Base-by-base conservation (phyloP, 2,329 filamentous ascomycete genomes). In the Huntiella bhutanensis region DNA sequence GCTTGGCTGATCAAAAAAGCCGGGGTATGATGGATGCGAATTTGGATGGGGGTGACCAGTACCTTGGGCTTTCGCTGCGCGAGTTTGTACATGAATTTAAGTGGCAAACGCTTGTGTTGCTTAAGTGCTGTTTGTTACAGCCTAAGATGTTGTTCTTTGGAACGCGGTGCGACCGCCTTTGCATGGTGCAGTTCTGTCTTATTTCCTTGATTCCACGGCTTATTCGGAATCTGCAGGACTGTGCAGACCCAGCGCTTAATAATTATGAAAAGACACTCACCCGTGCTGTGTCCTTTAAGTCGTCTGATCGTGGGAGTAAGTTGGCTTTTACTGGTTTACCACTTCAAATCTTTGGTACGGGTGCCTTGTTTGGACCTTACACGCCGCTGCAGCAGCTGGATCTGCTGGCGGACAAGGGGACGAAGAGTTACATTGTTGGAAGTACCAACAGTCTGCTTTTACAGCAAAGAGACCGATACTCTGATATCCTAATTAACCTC, bases 141-240 rank as follows among this genome's bases (percentile, higher is more conserved):
- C 88, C 86, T 46, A 98, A 96, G 87, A 96, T 96, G 82, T 77
- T 98, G 46, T 96, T 98, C 66, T 98, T 96, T 56, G 87, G 91
- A 51, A 86, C 88, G n/a, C 78, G 86, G 55, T 96, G 91, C 62
- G 91, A 98, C 62, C 75, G 82, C 53, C 67, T 98, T 54, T 98
- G 91, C 71, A 93, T 96, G 82, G 87, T 94, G 64, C 91, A 98
- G 61, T 98, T 96, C 65, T 91, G 88, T 38, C 73, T 98, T 40
- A 80, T 98, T 54, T 95, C 88, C 45, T 69, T 98, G 56, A 92
- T 98, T 65, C 91, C 91, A 41, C 86, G 87, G 50, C 74, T 98
- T 48, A 78, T 96, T 56, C 77, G 84, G 56, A 85, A 82, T 55
- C 72, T 98, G n/a, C 80, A 92, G 62, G 91, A 98, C 63, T 92